A percentile compares a stretch with the other conserved stretches of the same genome.
Evolutionary conservation across 805 yeast species (phyloP).

Genomic region (Candida qinlingensis): DNA sequence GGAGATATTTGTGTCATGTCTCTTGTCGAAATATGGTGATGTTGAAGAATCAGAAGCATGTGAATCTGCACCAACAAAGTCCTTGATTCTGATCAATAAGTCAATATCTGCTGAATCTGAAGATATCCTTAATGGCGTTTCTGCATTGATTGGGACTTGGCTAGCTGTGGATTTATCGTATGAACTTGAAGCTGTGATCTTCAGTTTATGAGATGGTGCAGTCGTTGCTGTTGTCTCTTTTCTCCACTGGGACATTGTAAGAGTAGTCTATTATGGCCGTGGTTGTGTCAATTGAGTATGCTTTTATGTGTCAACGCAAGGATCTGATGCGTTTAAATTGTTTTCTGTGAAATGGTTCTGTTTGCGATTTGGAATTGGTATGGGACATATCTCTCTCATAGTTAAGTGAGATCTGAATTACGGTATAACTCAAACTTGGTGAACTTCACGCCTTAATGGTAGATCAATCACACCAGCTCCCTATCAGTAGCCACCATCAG

Average conservation of each 20-base stretch:
- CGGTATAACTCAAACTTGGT: no score
- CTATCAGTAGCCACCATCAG: no score
- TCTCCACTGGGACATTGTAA: not conserved
- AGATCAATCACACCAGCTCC: no score
- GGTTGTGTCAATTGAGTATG: not conserved
- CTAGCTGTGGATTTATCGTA: slow-evolving; percentile 14
- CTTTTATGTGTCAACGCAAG: no score
- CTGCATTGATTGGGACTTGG: slow-evolving; percentile 42
- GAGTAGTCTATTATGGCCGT: not conserved
- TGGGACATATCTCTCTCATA: no score
- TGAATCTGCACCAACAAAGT: slow-evolving; percentile 39
- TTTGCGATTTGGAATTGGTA: no score
- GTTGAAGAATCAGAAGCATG: slow-evolving; percentile 29
- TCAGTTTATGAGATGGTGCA: not conserved
- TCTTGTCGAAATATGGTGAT: slow-evolving; percentile 20
- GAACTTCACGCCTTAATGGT: no score
- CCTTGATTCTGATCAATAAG: slow-evolving; percentile 38
- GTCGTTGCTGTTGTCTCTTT: not conserved
- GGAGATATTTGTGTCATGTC: slow-evolving; percentile 26
- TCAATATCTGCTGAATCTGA: slow-evolving; percentile 35
- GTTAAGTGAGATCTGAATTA: no score
- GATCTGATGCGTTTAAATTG: no score
- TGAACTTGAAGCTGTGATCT: slow-evolving; percentile 9
- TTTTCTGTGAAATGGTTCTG: no score
- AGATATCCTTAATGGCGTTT: slow-evolving; percentile 30